Conservation (phyloP, 805 yeast species). For the Lipomyces oligophaga region DNA sequence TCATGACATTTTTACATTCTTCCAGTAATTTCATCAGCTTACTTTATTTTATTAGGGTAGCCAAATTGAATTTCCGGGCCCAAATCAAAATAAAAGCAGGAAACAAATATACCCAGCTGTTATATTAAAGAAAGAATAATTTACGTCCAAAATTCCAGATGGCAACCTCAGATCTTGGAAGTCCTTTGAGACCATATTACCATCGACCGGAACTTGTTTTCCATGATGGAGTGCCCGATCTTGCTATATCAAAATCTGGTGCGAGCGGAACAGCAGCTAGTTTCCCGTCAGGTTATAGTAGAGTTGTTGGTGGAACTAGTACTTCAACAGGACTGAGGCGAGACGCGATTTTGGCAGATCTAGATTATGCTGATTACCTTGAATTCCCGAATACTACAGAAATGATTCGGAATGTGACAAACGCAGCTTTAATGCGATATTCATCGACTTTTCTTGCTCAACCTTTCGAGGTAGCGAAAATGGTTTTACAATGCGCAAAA, state of each 20-base stretch:
- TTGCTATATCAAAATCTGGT: constrained; percentile 8
- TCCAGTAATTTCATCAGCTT: too few species aligned
- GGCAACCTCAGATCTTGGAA: constrained; percentile 27
- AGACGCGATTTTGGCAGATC: constrained; percentile 22
- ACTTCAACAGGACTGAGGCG: constrained; percentile 7
- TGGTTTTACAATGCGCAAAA: constrained; percentile 75
- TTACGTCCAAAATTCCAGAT: too few species aligned
- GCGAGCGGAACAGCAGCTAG: background rate
- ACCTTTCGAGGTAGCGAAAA: constrained; percentile 81
- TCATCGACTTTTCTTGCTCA: constrained; percentile 66
- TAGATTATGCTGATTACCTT: constrained; percentile 30
- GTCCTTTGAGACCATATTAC: constrained; percentile 22
- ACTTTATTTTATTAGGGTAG: too few species aligned
- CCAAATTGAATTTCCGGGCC: too few species aligned
- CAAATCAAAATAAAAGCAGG: too few species aligned
- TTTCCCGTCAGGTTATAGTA: background rate
- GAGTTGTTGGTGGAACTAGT: background rate
- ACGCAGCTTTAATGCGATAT: constrained; percentile 53
- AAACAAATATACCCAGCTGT: too few species aligned
- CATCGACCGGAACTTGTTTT: constrained; percentile 26
- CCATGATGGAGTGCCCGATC: constrained; percentile 24
- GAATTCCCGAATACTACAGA: constrained; percentile 25
- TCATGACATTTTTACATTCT: too few species aligned
- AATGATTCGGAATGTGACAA: constrained; percentile 12
- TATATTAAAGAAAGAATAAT: too few species aligned